Percentiles rank a stretch among this genome's conserved stretches.
Conservation (phyloP, 208 protist genomes). For the Leishmania aethiopica region DNA sequence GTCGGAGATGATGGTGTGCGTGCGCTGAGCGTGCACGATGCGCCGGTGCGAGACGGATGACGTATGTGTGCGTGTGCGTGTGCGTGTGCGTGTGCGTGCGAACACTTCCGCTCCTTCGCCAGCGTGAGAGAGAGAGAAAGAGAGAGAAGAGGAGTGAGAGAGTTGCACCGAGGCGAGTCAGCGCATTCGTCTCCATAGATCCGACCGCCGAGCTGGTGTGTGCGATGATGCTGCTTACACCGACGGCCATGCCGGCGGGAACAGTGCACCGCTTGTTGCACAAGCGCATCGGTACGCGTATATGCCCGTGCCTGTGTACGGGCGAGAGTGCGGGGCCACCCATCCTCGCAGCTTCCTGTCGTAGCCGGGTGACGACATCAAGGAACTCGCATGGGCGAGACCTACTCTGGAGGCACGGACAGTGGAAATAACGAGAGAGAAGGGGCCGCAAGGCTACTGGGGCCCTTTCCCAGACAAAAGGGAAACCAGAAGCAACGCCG, state of each 20-base stretch:
- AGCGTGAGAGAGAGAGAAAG: neutral
- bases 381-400: neutral
- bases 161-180: neutral
- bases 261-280: neutral
- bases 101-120: neutral
- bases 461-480: neutral
- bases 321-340: neutral
- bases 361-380: neutral
- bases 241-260: neutral
- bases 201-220: neutral
- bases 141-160: neutral
- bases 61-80: neutral
- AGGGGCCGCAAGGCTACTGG: neutral
- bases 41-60: neutral
- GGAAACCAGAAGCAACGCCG: neutral
- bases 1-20: neutral
- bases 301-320: neutral
- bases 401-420: neutral
- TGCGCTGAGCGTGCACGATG: neutral
- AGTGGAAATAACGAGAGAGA: neutral
- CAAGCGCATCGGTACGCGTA: neutral
- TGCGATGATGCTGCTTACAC: neutral
- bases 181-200: neutral
- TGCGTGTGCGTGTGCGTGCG: neutral
- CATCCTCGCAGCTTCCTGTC: neutral